Evolutionary conservation across 78 protist genomes (phyloP).

Genomic region (Polysphondylium violaceum): DNA sequence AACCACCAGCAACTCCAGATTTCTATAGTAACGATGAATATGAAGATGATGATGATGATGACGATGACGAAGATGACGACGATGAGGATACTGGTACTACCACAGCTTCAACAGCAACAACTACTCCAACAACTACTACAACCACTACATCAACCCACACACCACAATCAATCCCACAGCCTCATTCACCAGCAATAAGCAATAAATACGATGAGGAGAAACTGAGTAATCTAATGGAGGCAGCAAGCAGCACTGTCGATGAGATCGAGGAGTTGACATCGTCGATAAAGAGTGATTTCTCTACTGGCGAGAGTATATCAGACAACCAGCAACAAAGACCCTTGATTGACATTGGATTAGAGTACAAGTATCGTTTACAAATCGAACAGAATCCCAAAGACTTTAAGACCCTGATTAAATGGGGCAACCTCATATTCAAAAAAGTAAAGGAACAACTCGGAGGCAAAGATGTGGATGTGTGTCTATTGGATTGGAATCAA

Average conservation of each 20-base stretch:
- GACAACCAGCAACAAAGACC: background rate
- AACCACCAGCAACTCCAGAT: background rate
- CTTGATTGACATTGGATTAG: conserved; percentile 42
- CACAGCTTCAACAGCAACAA: too few species aligned
- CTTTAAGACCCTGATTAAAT: conserved; percentile 41
- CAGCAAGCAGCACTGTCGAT: too few species aligned
- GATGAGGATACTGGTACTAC: too few species aligned
- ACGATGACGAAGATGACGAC: background rate
- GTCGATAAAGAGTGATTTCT: background rate
- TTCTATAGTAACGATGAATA: background rate
- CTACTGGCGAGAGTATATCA: background rate
- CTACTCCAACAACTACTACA: background rate
- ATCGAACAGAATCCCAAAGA: conserved; percentile 68
- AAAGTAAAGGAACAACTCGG: conserved; percentile 42
- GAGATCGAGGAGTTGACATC: conserved; percentile 6
- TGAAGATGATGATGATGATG: background rate
- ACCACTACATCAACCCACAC: too few species aligned
- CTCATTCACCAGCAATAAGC: conserved; percentile 17
- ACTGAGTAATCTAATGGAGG: too few species aligned
- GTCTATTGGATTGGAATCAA: conserved; percentile 69
- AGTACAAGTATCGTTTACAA: conserved; percentile 33
- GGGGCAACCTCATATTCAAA: conserved; percentile 58
- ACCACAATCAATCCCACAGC: too few species aligned
- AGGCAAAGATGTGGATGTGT: conserved; percentile 50
- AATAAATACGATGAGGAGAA: background rate